Conservation (phyloP, 2,329 filamentous ascomycete species). For the Fusarium lyarnte region DNA sequence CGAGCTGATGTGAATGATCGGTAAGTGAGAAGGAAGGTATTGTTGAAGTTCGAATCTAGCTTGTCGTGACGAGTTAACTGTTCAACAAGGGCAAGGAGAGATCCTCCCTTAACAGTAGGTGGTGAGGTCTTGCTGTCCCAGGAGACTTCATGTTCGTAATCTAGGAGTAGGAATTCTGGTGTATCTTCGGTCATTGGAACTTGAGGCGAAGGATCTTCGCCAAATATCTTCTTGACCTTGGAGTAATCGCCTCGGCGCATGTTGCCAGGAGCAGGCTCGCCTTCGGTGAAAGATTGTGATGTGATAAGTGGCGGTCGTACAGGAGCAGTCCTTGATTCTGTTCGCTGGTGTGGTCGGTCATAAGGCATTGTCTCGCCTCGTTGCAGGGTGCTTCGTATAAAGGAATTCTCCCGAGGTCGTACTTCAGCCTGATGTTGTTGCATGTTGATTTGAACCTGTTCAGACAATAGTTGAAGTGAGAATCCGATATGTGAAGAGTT, state of each 20-base stretch:
- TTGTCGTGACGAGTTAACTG: conserved; percentile 96
- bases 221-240: conserved; percentile 73
- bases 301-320: conserved; percentile 59
- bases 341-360: conserved; percentile 63
- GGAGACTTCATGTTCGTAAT: conserved; percentile 87
- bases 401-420: conserved; percentile 56
- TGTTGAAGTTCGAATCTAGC: conserved; percentile 94
- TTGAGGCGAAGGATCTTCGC: conserved; percentile 68
- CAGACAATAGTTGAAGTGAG: conserved; percentile 85
- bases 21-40: conserved; percentile 97
- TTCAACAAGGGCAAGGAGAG: conserved; percentile 87
- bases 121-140: conserved; percentile 85
- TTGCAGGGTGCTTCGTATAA: conserved; percentile 62
- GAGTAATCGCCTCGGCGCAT: conserved; percentile 69
- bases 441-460: conserved; percentile 73
- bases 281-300: conserved; percentile 73
- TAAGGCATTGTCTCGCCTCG: conserved; percentile 68
- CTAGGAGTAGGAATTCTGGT: conserved; percentile 84
- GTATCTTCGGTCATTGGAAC: conserved; percentile 74
- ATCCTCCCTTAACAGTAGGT: conserved; percentile 86
- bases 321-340: conserved; percentile 61
- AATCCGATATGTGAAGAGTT: conserved; percentile 89
- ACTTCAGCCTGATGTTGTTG: conserved; percentile 55
- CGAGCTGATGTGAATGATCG: conserved; percentile 90
- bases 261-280: conserved; percentile 60